Conservation (phyloP, 305 asterid genomes). For the Solanum hybrid region DNA sequence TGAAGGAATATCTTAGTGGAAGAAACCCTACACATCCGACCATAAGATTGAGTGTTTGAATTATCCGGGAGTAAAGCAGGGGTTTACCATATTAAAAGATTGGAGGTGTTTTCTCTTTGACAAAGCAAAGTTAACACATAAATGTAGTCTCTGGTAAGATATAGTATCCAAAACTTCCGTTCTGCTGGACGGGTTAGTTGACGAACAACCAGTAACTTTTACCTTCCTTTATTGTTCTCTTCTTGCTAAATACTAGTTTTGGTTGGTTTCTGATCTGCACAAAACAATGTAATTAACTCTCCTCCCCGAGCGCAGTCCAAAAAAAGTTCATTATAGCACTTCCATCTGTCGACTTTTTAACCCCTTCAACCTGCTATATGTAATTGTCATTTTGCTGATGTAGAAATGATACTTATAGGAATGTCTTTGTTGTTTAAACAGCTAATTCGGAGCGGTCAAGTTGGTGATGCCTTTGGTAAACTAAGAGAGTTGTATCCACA, state of each 20-base stretch:
- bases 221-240: background rate
- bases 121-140: background rate
- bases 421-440: slow-evolving; percentile 22
- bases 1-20: background rate
- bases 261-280: background rate
- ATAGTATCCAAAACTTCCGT: background rate
- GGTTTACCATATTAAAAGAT: background rate
- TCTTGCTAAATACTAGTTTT: background rate
- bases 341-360: background rate
- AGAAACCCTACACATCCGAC: background rate
- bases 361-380: background rate
- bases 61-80: background rate
- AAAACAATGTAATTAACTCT: background rate
- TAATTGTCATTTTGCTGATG: background rate
- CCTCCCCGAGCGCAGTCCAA: background rate
- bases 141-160: background rate
- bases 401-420: background rate
- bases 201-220: background rate
- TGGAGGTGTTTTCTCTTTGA: background rate
- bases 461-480: slow-evolving; percentile 58
- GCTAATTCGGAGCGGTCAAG: slow-evolving; percentile 73
- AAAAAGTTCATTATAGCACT: background rate
- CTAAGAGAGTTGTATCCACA: slow-evolving; percentile 65
- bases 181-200: background rate
- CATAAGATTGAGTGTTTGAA: background rate